Conservation (phyloP, 2,329 filamentous ascomycete species). For the Paecilomyces sp. region DNA sequence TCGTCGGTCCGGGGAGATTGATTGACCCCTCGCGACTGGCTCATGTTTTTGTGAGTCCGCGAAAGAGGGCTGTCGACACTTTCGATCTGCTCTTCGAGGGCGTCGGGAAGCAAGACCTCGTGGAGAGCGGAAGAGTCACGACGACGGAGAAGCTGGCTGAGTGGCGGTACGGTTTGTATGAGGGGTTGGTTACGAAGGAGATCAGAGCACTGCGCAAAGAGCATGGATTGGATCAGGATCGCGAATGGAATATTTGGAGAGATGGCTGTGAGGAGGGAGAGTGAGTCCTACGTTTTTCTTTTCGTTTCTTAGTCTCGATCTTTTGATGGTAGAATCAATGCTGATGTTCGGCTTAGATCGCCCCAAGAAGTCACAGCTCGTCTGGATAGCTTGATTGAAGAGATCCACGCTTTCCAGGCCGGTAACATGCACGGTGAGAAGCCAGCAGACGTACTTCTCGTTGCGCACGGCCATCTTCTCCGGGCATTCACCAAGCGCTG, state of each 20-base stretch:
- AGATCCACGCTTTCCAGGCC: conserved; percentile 34
- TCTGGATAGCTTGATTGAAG: conserved; percentile 35
- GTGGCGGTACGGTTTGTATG: conserved; percentile 59
- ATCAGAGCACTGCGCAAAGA: conserved; percentile 42
- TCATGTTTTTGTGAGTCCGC: conserved; percentile 45
- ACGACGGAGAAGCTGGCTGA: conserved; percentile 49
- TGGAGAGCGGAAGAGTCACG: conserved; percentile 29
- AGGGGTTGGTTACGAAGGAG: conserved; percentile 48
- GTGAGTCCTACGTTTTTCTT: conserved; percentile 22
- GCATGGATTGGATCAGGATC: conserved; percentile 42
- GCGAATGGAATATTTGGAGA: conserved; percentile 51
- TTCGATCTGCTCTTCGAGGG: conserved; percentile 39
- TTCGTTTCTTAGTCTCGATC: background rate
- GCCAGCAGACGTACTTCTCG: conserved; percentile 29
- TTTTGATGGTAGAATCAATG: background rate
- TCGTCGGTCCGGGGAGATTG: conserved; percentile 45
- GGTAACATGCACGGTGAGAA: conserved; percentile 34
- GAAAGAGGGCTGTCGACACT: conserved; percentile 42
- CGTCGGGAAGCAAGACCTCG: conserved; percentile 14
- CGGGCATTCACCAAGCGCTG: conserved; percentile 43
- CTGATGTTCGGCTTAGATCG: conserved; percentile 14
- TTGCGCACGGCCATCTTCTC: conserved; percentile 40
- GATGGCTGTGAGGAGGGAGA: conserved; percentile 54
- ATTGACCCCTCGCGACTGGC: conserved; percentile 45
- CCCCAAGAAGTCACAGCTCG: conserved; percentile 32